Conservation (phyloP, 2,329 filamentous ascomycete species). For the Trichoderma arundinaceum region DNA sequence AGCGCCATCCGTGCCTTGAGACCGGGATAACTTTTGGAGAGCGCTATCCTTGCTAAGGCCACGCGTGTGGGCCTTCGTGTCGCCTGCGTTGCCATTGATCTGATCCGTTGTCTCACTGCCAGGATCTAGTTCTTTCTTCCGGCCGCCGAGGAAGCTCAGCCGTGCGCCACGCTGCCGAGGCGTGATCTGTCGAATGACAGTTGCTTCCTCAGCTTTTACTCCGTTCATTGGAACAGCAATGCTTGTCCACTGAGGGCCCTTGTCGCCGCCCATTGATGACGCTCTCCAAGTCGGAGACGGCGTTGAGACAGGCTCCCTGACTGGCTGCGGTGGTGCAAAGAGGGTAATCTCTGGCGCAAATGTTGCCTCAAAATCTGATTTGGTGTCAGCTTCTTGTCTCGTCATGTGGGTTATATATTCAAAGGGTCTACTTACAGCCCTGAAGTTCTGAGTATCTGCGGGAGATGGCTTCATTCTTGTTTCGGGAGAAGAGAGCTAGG, state of each 20-base stretch:
- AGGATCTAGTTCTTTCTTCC: conserved; percentile 51
- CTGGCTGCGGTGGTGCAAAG: conserved; percentile 59
- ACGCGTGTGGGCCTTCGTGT: conserved; percentile 42
- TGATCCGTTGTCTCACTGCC: conserved; percentile 39
- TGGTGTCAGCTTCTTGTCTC: conserved; percentile 34
- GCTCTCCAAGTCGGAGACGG: conserved; percentile 56
- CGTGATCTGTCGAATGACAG: conserved; percentile 57
- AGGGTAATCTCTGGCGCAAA: conserved; percentile 70
- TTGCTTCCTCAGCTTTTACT: conserved; percentile 55
- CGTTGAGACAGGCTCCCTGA: conserved; percentile 50
- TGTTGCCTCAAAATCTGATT: conserved; percentile 63
- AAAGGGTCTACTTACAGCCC: conserved; percentile 59
- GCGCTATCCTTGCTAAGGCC: conserved; percentile 42
- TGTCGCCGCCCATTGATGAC: conserved; percentile 53
- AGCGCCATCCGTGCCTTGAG: conserved; percentile 43
- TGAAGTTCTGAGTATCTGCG: conserved; percentile 64
- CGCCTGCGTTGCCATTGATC: conserved; percentile 42
- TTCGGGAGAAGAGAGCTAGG: conserved; percentile 70
- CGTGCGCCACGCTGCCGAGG: conserved; percentile 59
- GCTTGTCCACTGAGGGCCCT: conserved; percentile 43
- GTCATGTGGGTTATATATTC: background rate
- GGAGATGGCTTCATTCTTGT: conserved; percentile 63
- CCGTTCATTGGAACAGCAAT: conserved; percentile 45
- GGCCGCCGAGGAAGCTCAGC: conserved; percentile 62
- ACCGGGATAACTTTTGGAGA: conserved; percentile 53